Evolutionary conservation across 2,329 filamentous ascomycete species (phyloP).

Genomic region (Helotiales sp.): DNA sequence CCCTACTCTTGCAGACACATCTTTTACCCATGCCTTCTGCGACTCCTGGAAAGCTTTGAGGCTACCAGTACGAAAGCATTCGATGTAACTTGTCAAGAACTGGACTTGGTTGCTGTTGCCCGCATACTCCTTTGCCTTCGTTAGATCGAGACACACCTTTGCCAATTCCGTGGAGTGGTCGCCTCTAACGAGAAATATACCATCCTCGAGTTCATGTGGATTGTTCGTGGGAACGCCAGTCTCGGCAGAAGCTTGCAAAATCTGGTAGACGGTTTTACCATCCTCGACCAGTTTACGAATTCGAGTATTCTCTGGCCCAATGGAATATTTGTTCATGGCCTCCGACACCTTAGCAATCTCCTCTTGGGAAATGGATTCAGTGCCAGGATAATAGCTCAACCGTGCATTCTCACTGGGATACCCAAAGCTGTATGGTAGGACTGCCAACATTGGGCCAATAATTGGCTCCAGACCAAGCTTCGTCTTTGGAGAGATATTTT

Average conservation of each 20-base stretch:
- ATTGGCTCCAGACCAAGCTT: no score
- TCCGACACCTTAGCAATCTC: no score
- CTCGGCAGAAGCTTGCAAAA: neutral
- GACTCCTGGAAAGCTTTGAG: neutral
- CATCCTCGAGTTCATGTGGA: neutral
- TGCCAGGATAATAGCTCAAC: no score
- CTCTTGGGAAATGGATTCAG: no score
- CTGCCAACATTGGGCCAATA: no score
- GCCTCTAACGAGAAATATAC: neutral
- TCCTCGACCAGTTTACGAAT: no score
- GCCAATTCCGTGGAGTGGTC: neutral
- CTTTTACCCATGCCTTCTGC: slow-evolving; percentile 25
- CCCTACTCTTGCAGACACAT: slow-evolving; percentile 56
- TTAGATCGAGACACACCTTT: neutral
- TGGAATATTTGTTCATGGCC: no score
- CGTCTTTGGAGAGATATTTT: no score
- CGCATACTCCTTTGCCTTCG: neutral
- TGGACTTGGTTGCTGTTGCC: neutral
- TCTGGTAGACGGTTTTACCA: no score
- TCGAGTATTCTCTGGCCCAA: no score
- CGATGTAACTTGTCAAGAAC: neutral
- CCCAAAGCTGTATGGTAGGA: no score
- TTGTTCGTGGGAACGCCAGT: neutral
- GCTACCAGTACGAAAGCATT: neutral
- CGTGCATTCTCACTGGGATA: no score